These are phyloP conservation scores for Lasiodiplodia citricola DNA, from an alignment of 2,329 filamentous ascomycete species.

Conservation along the genomic window DNA sequence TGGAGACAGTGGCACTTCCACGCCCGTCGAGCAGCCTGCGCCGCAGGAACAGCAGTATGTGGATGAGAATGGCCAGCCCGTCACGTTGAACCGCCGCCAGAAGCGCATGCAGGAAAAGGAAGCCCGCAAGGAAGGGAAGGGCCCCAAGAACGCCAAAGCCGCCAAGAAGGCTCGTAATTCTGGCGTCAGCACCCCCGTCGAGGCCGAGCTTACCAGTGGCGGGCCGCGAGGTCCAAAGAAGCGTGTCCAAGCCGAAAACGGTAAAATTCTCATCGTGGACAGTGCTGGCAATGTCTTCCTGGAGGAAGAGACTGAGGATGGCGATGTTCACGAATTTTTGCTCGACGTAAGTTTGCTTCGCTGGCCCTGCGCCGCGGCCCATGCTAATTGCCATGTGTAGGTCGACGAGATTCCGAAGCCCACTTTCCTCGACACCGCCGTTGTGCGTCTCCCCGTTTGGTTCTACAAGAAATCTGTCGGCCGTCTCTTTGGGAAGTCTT, in stretches of 20 bases:
- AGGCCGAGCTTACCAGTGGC: conserved; percentile 57
- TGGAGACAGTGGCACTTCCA: conserved; percentile 41
- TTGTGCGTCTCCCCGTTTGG: conserved; percentile 80
- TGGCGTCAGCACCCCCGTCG: conserved; percentile 61
- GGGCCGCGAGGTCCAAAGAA: conserved; percentile 79
- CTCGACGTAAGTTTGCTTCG: conserved; percentile 73
- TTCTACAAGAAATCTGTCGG: conserved; percentile 61
- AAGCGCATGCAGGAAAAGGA: conserved; percentile 89
- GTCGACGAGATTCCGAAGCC: conserved; percentile 79
- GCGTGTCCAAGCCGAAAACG: conserved; percentile 90
- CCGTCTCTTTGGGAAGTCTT: conserved; percentile 47
- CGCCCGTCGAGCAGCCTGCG: conserved; percentile 44
- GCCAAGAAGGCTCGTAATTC: conserved; percentile 57
- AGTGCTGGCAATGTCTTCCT: conserved; percentile 90
- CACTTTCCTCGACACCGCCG: conserved; percentile 79
- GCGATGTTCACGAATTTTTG: conserved; percentile 79
- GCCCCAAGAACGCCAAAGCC: conserved; percentile 39
- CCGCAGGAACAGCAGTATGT: conserved; percentile 48
- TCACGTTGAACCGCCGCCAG: conserved; percentile 77
- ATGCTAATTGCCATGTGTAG: conserved; percentile 51
- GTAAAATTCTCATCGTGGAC: conserved; percentile 93
- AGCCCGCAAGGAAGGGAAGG: conserved; percentile 69
- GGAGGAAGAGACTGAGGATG: conserved; percentile 90
- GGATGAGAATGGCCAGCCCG: conserved; percentile 50
- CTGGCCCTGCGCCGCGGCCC: neutral